A percentile compares a stretch with the other conserved stretches of the same genome.
These are phyloP conservation scores for Nymphaea colorata DNA, from an alignment of 164 flowering plant species.

Conservation along the genomic window DNA sequence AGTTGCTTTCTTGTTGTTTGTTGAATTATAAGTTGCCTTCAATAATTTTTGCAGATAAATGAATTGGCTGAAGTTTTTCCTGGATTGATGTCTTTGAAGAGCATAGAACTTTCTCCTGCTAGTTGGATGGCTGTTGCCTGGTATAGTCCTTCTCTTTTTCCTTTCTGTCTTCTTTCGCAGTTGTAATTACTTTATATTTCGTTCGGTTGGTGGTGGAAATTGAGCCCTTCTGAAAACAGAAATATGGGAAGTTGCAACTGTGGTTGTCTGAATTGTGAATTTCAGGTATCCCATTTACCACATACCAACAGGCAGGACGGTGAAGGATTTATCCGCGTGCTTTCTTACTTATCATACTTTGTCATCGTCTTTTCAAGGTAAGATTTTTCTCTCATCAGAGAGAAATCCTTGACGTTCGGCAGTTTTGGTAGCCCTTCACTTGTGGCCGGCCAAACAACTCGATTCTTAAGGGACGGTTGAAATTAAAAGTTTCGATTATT, in stretches of 20 bases:
- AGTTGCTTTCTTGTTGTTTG: neutral
- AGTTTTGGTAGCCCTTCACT: too few relatives aligned
- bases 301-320: slow-evolving; percentile 88
- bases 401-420: too few relatives aligned
- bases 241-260: neutral
- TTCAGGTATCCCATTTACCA: slow-evolving; percentile 96
- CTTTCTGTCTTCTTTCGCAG: neutral
- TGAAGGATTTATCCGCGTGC: slow-evolving; percentile 81
- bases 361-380: slow-evolving; percentile 95
- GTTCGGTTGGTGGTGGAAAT: neutral
- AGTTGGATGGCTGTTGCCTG: slow-evolving; percentile 71
- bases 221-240: too few relatives aligned
- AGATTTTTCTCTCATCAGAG: neutral
- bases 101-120: slow-evolving; percentile 56
- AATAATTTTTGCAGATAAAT: slow-evolving; percentile 19
- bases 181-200: neutral
- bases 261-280: neutral
- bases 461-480: too few relatives aligned
- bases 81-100: slow-evolving; percentile 30
- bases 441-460: too few relatives aligned
- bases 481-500: too few relatives aligned
- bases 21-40: neutral
- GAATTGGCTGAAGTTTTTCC: slow-evolving; percentile 25
- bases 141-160: slow-evolving; percentile 15
- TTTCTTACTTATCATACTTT: slow-evolving; percentile 96